Base-by-base conservation (phyloP, 352 stramenopile genomes). In the Globisporangium radiosum region DNA sequence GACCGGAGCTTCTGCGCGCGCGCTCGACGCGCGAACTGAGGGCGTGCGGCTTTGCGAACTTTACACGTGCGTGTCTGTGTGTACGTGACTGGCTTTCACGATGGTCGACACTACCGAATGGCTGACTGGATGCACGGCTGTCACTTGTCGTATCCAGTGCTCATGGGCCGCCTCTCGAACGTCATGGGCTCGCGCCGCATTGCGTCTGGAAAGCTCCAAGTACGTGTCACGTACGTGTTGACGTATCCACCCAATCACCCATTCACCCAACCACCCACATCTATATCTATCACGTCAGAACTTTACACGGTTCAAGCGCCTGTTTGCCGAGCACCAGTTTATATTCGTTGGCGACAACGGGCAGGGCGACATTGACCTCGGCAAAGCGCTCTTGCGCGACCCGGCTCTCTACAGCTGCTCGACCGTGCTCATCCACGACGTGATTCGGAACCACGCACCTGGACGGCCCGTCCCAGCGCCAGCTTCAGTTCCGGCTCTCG, bases 261-360 rank as follows among this genome's bases (percentile, higher is more conserved):
- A 44, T 44, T 33, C 47, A 52, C 10, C 36, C 7, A 33, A 3
- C 51, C 38, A 7, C n/a, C 17, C 11, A 13, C 13, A 37, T 11
- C 3, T 39, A 1, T 4, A 43, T 15, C 33, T 4, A 43, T 15
- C 33, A 8, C 40, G 40, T 42, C 37, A 91, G 78, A 90, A 90
- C 60, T 92, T 92, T 52, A 75, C 82, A 44, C 75, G 76, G 10
- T 90, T 88, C 58, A 81, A 78, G 38, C 77, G 78, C 13, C 57
- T 92, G 11, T 92, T 92, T 54, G 58, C 77, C 40, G 83, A 92
- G 56, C 71, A 88, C 40, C 78, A 69, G 15, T 92, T 91, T 54
- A 70, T 92, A 19, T 92, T 92, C 44, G 81, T 92, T 37, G 83
- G 83, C 5, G 83, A 92, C 62, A 92, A 92, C 43, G 83, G 83